Evolutionary conservation across 1,284 basidiomycete species (phyloP).

Genomic region (Melampsora larici-populina): DNA sequence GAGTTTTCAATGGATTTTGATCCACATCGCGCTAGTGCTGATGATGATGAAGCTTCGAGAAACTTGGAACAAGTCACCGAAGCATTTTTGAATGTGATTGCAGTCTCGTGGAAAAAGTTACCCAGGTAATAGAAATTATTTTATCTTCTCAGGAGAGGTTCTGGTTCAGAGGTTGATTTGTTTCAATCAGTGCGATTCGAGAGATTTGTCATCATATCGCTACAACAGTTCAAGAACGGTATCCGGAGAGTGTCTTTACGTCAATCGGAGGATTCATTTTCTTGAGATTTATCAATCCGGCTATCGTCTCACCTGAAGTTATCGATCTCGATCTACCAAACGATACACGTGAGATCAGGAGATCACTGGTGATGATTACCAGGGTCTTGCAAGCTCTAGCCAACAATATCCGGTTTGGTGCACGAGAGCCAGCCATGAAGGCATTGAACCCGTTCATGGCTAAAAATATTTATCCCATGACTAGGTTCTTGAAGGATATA

Average conservation of each 20-base stretch:
- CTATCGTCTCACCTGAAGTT: slow-evolving; percentile 76
- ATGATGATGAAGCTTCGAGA: slow-evolving; percentile 44
- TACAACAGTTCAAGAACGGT: slow-evolving; percentile 64
- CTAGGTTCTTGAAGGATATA: slow-evolving; percentile 75
- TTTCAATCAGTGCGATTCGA: slow-evolving; percentile 67
- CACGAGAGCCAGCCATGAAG: slow-evolving; percentile 75
- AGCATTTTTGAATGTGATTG: slow-evolving; percentile 72
- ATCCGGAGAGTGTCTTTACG: slow-evolving; percentile 53
- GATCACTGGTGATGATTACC: slow-evolving; percentile 76
- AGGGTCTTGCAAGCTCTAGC: slow-evolving; percentile 88
- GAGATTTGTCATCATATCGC: slow-evolving; percentile 82
- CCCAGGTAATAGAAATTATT: slow-evolving; percentile 62
- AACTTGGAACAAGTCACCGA: slow-evolving; percentile 71
- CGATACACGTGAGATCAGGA: slow-evolving; percentile 63
- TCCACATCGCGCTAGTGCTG: slow-evolving; percentile 54
- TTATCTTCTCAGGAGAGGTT: background rate
- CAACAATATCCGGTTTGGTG: slow-evolving; percentile 86
- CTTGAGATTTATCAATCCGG: slow-evolving; percentile 68
- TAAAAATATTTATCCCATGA: slow-evolving; percentile 73
- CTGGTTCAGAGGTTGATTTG: slow-evolving; percentile 41
- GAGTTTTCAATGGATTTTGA: slow-evolving; percentile 77
- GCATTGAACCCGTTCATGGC: slow-evolving; percentile 73
- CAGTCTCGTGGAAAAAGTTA: slow-evolving; percentile 66
- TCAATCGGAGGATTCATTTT: slow-evolving; percentile 82
- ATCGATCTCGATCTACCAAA: slow-evolving; percentile 75